Evolutionary conservation across 176 grass and related monocot species (phyloP).

Genomic region (Musa acuminata): DNA sequence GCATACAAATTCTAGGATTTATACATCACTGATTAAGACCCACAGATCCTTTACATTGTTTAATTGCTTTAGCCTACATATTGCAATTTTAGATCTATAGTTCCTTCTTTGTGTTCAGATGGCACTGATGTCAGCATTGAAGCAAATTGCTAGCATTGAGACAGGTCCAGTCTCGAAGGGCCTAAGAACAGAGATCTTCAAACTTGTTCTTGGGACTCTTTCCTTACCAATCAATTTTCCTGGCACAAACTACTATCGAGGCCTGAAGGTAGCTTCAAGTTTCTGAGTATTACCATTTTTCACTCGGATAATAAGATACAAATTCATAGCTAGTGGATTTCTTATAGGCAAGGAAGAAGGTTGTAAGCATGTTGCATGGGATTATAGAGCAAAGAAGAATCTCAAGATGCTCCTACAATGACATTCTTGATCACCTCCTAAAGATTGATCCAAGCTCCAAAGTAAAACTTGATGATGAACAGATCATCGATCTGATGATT

Average conservation of each 20-base stretch:
- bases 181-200: slow-evolving; percentile 9
- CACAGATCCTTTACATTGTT: background rate
- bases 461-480: slow-evolving; percentile 1
- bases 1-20: background rate
- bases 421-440: slow-evolving; percentile 14
- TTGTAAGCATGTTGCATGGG: slow-evolving; percentile 11
- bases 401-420: slow-evolving; percentile 8
- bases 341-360: slow-evolving; percentile 13
- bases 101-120: slow-evolving; percentile 1
- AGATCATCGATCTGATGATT: slow-evolving; percentile 26
- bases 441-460: background rate
- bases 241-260: slow-evolving; percentile 10
- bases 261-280: slow-evolving; percentile 1
- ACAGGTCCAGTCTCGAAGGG: background rate
- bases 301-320: background rate
- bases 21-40: background rate
- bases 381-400: slow-evolving; percentile 19
- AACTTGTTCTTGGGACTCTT: slow-evolving; percentile 15
- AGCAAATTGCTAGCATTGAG: slow-evolving; percentile 19
- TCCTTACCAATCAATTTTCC: slow-evolving; percentile 17
- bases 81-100: background rate
- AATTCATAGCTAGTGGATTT: background rate
- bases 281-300: background rate
- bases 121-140: slow-evolving; percentile 10
- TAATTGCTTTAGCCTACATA: background rate